Evolutionary conservation across 73 alveolate genomes (phyloP).

Genomic region (Tetrahymena thermophila): DNA sequence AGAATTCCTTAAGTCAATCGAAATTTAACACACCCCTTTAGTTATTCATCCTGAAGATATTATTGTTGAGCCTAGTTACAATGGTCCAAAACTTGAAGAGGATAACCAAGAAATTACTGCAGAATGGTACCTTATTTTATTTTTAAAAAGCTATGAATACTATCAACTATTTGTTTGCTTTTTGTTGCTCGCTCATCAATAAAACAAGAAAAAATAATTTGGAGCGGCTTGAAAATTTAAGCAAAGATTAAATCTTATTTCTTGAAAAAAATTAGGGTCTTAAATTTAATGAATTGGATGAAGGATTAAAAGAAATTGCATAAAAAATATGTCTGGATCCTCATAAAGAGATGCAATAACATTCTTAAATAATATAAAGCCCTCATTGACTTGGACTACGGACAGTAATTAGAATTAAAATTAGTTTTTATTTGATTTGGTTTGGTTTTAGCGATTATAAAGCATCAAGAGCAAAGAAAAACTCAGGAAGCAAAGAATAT

Average conservation of each 20-base stretch:
- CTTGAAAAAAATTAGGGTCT: constrained; percentile 55
- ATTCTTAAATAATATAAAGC: constrained; percentile 31
- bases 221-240: not conserved
- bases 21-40: constrained; percentile 40
- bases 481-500: not conserved
- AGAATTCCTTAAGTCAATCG: constrained; percentile 76
- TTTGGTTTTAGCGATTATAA: not conserved
- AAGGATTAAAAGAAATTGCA: constrained; percentile 83
- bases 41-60: constrained; percentile 65
- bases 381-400: not conserved
- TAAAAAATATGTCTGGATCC: constrained; percentile 78
- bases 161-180: not conserved
- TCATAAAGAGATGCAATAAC: constrained; percentile 62
- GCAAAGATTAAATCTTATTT: not conserved
- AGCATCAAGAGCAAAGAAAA: not conserved
- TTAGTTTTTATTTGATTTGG: not conserved
- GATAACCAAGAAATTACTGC: constrained; percentile 46
- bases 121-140: constrained; percentile 21
- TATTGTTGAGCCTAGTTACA: constrained; percentile 68
- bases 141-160: not conserved
- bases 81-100: constrained; percentile 79
- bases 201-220: not conserved
- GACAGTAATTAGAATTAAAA: not conserved
- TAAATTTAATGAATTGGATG: constrained; percentile 71
- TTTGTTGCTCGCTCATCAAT: not conserved